Conservation (phyloP, 192 early-diverging fungal genomes). For the Neocallimastix lanati region DNA sequence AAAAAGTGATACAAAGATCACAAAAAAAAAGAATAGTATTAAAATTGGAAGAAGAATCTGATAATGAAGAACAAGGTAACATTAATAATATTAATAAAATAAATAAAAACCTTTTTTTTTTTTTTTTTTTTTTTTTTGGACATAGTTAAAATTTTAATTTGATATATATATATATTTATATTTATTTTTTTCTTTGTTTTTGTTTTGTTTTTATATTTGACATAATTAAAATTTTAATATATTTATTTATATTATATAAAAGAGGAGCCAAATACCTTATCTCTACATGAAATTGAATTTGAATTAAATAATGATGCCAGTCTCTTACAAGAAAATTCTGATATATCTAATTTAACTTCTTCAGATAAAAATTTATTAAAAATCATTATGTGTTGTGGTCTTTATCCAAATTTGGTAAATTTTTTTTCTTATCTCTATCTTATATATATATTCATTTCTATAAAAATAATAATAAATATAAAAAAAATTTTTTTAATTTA, state of each 20-base stretch:
- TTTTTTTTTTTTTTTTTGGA: no score
- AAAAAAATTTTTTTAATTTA: no score
- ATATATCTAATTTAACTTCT: slow-evolving; percentile 9
- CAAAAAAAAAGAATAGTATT: slow-evolving; percentile 17
- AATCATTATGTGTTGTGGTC: slow-evolving; percentile 35
- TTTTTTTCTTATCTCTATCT: no score
- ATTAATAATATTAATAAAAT: no score
- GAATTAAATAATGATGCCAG: slow-evolving; percentile 26
- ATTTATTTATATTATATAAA: neutral
- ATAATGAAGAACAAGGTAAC: slow-evolving; percentile 8
- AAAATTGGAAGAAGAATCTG: slow-evolving; percentile 10
- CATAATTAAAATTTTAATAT: no score
- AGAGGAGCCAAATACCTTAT: neutral
- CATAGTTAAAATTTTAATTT: no score
- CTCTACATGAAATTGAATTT: slow-evolving; percentile 35
- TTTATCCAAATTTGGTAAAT: slow-evolving; percentile 36
- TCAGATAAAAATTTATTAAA: slow-evolving; percentile 33
- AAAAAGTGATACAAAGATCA: slow-evolving; percentile 10
- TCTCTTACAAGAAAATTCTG: slow-evolving; percentile 14
- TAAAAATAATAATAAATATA: no score
- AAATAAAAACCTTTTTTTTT: no score
- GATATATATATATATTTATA: no score
- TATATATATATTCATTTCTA: no score
- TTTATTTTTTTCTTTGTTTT: no score
- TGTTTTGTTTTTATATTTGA: no score